phyloP scores from a whole-genome alignment of 257 asterid genomes.

The Ehretia macrophylla region DNA sequence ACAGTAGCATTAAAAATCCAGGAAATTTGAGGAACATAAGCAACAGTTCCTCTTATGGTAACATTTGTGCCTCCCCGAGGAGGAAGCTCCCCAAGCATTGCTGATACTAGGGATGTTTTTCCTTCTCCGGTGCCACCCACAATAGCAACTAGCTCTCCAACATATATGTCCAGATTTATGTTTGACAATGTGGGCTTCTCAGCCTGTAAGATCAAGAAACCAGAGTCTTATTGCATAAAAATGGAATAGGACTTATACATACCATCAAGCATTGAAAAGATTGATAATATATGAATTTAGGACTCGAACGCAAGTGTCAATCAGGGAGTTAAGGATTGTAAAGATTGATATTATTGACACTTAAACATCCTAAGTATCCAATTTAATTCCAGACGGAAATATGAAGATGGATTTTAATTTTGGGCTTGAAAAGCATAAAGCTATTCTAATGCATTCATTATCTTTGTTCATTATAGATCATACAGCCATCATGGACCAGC shows the following conservation, averaged over 20 bases:
- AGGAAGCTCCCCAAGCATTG: constrained; percentile 90
- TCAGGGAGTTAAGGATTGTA: too few relatives aligned
- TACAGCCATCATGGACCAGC: too few relatives aligned
- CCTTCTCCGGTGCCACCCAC: constrained; percentile 99
- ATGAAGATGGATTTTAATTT: too few relatives aligned
- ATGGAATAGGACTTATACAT: not conserved
- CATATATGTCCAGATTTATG: constrained; percentile 68
- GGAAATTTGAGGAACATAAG: constrained; percentile 90
- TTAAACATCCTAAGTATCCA: too few relatives aligned
- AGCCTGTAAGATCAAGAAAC: constrained; percentile 39
- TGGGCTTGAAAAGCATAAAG: too few relatives aligned
- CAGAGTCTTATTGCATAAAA: not conserved
- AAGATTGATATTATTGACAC: too few relatives aligned
- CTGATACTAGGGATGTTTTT: constrained; percentile 81
- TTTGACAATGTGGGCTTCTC: constrained; percentile 64
- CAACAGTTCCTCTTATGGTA: constrained; percentile 71
- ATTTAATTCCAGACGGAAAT: too few relatives aligned
- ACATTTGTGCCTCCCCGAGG: constrained; percentile 63
- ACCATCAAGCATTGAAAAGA: not conserved
- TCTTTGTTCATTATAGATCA: too few relatives aligned
- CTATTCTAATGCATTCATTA: too few relatives aligned
- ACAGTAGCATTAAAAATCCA: constrained; percentile 96
- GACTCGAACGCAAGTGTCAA: too few relatives aligned
- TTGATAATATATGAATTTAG: not conserved
- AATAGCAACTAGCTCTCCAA: constrained; percentile 78